Base-by-base conservation (phyloP, 495 filamentous ascomycete genomes). In the Trypethelium eluteriae region DNA sequence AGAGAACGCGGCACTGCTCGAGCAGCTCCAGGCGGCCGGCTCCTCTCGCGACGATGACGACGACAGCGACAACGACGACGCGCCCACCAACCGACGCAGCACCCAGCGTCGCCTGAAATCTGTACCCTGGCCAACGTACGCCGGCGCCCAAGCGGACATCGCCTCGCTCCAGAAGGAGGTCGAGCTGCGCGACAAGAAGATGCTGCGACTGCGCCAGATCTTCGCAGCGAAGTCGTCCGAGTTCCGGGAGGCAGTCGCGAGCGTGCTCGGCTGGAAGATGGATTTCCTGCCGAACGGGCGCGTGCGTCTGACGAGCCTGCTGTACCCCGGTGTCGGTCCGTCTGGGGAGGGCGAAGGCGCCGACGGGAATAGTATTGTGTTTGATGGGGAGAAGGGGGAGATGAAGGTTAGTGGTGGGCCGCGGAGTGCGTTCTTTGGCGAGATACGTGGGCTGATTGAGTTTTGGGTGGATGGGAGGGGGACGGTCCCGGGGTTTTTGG, bases 401-500 rank as follows among this genome's bases (percentile, higher is more conserved):
- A 98, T 98, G 94, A 98, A 98, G 80, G 88, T 98, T 67, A 88
- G 87, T 16, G 94, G 94, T 4, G 94, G 94, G 0, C 90, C 91
- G 3, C 85, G 91, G 71, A 93, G 89, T 72, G 81, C 82, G 38
- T 98, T 98, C 77, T 93, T 92, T 35, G 79, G 84, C 67, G 86
- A 91, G 76, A 94, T 98, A 39, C 85, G 83, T 70, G 88, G 88
- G 64, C 82, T 90, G 62, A 90, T 96, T 71, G 84, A 88, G 73
- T 96, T 95, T 76, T 98, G 94, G 94, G 93, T 96, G 1, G 87
- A 93, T 72, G 89, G 90, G 73, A 84, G 88, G 78, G 89, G 91
- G 64, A 91, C 90, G 74, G 93, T 98, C 62, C 94, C 94, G 62
- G 92, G 92, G 65, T 92, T 98, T 74, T 74, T 98, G 65, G 93